Percentiles rank a stretch among this genome's conserved stretches.
Evolutionary conservation across 1,284 basidiomycete species (phyloP).

Genomic region (Fomitopsis pinicola): DNA sequence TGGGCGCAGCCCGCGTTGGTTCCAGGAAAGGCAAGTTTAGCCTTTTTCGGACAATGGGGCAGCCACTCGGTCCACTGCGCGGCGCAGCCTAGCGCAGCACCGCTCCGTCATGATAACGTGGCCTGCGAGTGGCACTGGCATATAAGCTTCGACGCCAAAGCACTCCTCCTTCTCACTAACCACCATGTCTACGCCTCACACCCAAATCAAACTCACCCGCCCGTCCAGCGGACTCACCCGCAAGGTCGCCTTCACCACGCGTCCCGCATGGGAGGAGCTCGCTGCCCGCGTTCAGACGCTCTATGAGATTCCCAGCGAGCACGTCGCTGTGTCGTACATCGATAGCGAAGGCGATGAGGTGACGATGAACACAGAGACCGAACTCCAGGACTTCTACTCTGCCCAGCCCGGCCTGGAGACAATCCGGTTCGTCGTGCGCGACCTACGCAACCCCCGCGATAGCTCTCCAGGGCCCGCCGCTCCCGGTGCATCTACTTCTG

Average conservation of each 20-base stretch:
- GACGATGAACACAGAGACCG: constrained; percentile 66
- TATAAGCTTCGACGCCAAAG: background rate
- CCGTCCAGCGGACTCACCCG: constrained; percentile 40
- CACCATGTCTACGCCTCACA: background rate
- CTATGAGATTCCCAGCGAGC: constrained; percentile 50
- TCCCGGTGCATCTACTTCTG: too few relatives aligned
- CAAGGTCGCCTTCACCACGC: constrained; percentile 46
- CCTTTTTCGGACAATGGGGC: background rate
- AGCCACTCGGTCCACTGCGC: background rate
- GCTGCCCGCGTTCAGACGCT: constrained; percentile 49
- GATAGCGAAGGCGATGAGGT: constrained; percentile 69
- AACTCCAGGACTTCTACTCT: constrained; percentile 58
- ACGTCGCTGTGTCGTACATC: constrained; percentile 62
- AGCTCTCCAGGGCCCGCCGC: background rate
- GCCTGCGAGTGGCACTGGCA: background rate
- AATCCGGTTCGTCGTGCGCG: constrained; percentile 59
- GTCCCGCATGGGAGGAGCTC: constrained; percentile 52
- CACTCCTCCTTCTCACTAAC: background rate
- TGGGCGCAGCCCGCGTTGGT: background rate
- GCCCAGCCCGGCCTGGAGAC: constrained; percentile 10
- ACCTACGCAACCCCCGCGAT: constrained; percentile 34
- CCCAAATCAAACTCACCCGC: constrained; percentile 27
- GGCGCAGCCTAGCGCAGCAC: background rate
- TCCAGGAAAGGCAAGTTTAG: background rate
- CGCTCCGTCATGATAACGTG: background rate